A percentile compares a stretch with the other conserved stretches of the same genome.
Evolutionary conservation across 176 grass and related monocot species (phyloP).

Genomic region (Raddia guianensis): DNA sequence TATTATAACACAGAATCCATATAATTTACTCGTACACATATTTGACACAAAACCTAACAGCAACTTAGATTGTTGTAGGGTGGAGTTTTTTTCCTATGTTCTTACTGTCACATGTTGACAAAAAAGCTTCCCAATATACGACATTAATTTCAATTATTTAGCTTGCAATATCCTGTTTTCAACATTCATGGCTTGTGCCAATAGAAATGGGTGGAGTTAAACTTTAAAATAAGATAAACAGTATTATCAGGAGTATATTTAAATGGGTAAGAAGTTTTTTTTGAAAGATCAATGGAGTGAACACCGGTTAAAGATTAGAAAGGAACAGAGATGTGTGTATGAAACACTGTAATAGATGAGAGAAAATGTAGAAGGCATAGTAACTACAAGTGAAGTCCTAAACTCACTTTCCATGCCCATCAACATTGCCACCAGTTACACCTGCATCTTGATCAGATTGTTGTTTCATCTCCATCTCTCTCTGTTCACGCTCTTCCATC

Average conservation of each 20-base stretch:
- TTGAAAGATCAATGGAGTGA: background rate
- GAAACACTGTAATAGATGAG: constrained; percentile 2
- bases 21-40: no score
- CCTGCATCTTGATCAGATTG: constrained; percentile 70
- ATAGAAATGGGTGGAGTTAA: background rate
- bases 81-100: background rate
- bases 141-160: background rate
- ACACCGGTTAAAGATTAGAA: background rate
- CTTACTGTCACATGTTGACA: background rate
- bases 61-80: background rate
- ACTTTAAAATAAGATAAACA: background rate
- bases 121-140: background rate
- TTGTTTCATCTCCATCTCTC: constrained; percentile 80
- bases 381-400: constrained; percentile 1
- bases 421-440: constrained; percentile 52
- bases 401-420: constrained; percentile 57
- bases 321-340: background rate
- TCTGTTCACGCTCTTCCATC: constrained; percentile 92
- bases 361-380: background rate
- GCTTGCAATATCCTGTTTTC: background rate
- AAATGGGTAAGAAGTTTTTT: background rate
- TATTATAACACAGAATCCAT: no score
- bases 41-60: no score
- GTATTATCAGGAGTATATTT: background rate
- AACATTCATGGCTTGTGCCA: background rate